Evolutionary conservation across 345 rosid species (phyloP).

Genomic region (Eutrema heterophyllum): DNA sequence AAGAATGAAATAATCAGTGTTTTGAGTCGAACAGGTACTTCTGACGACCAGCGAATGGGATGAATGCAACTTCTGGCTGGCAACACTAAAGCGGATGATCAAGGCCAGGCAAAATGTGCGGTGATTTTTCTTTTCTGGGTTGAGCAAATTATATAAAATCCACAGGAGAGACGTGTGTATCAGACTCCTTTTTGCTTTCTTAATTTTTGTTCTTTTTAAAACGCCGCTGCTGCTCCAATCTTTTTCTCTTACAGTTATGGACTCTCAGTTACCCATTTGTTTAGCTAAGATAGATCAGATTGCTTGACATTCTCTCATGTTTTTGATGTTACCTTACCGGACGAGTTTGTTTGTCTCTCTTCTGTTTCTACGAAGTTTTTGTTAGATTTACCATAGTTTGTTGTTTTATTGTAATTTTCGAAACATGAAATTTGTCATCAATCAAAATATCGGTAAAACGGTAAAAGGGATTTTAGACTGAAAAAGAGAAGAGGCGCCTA

Average conservation of each 20-base stretch:
- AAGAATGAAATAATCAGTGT: neutral
- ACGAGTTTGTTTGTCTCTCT: conserved; percentile 2
- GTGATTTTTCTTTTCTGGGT: conserved; percentile 28
- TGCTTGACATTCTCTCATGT: conserved; percentile 12
- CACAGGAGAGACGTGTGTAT: conserved; percentile 20
- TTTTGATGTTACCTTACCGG: conserved; percentile 2
- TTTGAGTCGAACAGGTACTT: conserved; percentile 46
- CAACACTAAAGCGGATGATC: conserved; percentile 88
- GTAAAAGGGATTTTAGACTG: too few relatives aligned
- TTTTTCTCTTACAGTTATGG: neutral
- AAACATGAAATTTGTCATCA: neutral
- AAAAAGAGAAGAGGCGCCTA: neutral
- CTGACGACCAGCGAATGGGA: conserved; percentile 99
- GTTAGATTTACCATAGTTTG: neutral
- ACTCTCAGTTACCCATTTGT: neutral
- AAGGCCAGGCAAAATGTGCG: conserved; percentile 79
- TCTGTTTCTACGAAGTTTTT: neutral
- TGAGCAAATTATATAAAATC: neutral
- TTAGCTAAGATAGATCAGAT: conserved; percentile 22
- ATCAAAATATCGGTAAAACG: too few relatives aligned
- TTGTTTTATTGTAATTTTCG: neutral
- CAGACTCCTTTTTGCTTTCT: conserved; percentile 17
- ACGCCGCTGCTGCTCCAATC: conserved; percentile 2
- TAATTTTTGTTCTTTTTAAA: neutral
- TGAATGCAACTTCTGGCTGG: conserved; percentile 96